A percentile compares a stretch with the other conserved stretches of the same genome.
phyloP scores from a whole-genome alignment of 2,329 filamentous ascomycete species.

The Diplodia mutila region DNA sequence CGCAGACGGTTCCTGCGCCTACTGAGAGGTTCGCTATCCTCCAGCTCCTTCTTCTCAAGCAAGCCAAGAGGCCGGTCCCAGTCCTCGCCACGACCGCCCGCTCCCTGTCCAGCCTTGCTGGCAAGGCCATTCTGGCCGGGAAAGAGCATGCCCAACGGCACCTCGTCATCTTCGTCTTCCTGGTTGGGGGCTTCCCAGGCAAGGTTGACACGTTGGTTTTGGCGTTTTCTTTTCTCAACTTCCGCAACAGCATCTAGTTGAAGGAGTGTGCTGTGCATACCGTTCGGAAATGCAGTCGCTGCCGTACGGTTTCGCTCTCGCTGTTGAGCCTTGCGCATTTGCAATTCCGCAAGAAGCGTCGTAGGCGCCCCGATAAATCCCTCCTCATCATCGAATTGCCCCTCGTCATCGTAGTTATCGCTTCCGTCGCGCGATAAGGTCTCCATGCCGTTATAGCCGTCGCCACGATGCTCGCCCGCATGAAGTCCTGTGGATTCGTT shows the following conservation, averaged over 20 bases:
- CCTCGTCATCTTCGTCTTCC: conserved; percentile 67
- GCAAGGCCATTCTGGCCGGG: conserved; percentile 60
- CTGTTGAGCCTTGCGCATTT: conserved; percentile 86
- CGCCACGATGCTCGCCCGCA: not conserved
- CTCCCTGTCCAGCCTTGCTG: conserved; percentile 42
- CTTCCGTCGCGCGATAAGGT: conserved; percentile 29
- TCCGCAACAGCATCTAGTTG: conserved; percentile 90
- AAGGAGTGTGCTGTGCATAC: conserved; percentile 88
- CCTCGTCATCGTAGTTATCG: conserved; percentile 48
- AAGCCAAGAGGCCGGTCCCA: conserved; percentile 71
- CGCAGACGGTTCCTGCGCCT: conserved; percentile 74
- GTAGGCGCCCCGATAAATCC: conserved; percentile 75
- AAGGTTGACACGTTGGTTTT: conserved; percentile 76
- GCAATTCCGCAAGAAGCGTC: conserved; percentile 88
- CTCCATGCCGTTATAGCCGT: not conserved
- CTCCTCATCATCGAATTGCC: conserved; percentile 29
- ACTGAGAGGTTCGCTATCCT: conserved; percentile 90
- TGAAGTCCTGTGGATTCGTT: conserved; percentile 30
- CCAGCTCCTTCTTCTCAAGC: conserved; percentile 79
- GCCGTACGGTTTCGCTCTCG: conserved; percentile 76
- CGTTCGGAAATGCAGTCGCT: conserved; percentile 66
- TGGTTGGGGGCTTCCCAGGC: conserved; percentile 79
- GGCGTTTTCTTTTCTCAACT: conserved; percentile 74
- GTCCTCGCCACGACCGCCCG: conserved; percentile 47
- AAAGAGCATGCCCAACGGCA: conserved; percentile 82